Evolutionary conservation across 1,284 basidiomycete genomes (phyloP).

Genomic region (Papiliotrema terrestris): DNA sequence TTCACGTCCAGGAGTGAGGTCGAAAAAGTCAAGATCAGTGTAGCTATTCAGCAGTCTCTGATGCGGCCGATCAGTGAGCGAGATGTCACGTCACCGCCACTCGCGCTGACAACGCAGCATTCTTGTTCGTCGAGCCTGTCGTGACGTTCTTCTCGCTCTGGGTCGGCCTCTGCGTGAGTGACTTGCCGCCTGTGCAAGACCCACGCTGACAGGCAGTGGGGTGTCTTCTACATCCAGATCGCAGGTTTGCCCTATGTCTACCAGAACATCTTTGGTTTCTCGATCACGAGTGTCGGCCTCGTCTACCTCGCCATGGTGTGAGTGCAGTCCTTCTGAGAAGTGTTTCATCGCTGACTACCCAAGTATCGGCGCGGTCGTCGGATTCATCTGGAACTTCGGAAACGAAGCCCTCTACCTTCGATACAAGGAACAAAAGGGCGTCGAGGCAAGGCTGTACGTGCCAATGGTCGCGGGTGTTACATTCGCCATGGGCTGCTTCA

Average conservation of each 20-base stretch:
- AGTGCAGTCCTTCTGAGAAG: conserved; percentile 25
- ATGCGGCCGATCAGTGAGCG: conserved; percentile 24
- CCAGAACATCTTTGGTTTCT: conserved; percentile 61
- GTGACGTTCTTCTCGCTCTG: conserved; percentile 71
- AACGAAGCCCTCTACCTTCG: conserved; percentile 63
- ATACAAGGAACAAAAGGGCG: conserved; percentile 58
- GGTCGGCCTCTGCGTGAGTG: conserved; percentile 59
- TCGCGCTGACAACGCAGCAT: conserved; percentile 46
- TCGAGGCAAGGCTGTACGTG: conserved; percentile 68
- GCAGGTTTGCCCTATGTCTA: conserved; percentile 66
- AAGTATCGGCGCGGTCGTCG: conserved; percentile 64
- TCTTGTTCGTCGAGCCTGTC: conserved; percentile 70
- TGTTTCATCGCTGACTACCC: background rate
- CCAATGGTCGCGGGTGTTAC: conserved; percentile 63
- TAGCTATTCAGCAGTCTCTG: conserved; percentile 34
- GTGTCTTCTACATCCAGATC: conserved; percentile 66
- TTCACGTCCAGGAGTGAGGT: conserved; percentile 49
- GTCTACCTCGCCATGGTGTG: conserved; percentile 62
- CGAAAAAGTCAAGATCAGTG: conserved; percentile 30
- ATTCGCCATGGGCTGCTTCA: conserved; percentile 62
- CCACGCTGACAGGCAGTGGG: conserved; percentile 55
- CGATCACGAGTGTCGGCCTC: conserved; percentile 60
- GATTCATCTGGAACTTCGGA: conserved; percentile 58
- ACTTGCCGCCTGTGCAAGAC: background rate
- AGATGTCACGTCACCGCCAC: no score